Evolutionary conservation across 768 basidiomycete species (phyloP).

Genomic region (Auricularia heimuer): DNA sequence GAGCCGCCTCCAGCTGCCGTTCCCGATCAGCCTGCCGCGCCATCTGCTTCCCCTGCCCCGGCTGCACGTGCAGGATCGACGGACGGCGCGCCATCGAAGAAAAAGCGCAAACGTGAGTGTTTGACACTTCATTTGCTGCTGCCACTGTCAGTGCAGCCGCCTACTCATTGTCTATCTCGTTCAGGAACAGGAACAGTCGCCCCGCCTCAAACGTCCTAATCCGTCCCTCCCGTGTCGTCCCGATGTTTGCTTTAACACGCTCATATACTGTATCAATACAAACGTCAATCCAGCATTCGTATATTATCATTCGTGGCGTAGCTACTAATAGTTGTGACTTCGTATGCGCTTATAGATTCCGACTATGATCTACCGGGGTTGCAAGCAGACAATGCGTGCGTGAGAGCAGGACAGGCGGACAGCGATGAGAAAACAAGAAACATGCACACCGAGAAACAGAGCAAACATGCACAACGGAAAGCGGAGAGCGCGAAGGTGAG

Average conservation of each 20-base stretch:
- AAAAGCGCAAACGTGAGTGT: slow-evolving; percentile 66
- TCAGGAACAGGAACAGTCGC: no score
- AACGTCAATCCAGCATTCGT: no score
- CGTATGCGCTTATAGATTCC: not conserved
- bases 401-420: not conserved
- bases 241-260: no score
- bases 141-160: not conserved
- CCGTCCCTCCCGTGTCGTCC: no score
- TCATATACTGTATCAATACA: no score
- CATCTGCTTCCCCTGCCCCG: slow-evolving; percentile 23
- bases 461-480: not conserved
- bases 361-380: not conserved
- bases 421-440: not conserved
- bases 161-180: not conserved
- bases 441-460: not conserved
- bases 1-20: slow-evolving; percentile 19
- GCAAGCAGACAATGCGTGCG: not conserved
- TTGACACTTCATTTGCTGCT: not conserved
- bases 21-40: slow-evolving; percentile 26
- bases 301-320: no score
- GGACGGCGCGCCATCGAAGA: slow-evolving; percentile 43
- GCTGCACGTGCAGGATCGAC: slow-evolving; percentile 35
- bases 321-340: not conserved
- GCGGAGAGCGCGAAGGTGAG: not conserved
- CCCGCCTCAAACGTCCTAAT: no score